Evolutionary conservation across 805 yeast species (phyloP).

Genomic region (Pichia pseudocactophila): DNA sequence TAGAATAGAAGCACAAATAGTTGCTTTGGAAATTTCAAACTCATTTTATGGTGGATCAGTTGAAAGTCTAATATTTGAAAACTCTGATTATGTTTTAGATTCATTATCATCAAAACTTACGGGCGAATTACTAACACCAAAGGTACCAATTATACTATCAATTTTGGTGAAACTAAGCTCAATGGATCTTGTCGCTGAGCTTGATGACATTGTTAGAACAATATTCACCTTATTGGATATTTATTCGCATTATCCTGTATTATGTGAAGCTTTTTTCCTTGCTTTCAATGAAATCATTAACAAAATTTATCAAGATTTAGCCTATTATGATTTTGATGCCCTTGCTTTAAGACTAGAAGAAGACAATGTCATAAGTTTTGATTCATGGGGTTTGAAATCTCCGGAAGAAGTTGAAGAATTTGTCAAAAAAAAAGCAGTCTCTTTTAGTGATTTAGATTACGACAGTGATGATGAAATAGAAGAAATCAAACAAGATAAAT

Average conservation of each 20-base stretch:
- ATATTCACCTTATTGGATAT: constrained; percentile 71
- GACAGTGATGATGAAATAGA: constrained; percentile 13
- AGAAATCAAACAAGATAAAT: constrained; percentile 15
- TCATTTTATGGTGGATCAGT: constrained; percentile 50
- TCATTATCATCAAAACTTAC: constrained; percentile 62
- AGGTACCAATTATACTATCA: constrained; percentile 59
- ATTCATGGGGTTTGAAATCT: constrained; percentile 54
- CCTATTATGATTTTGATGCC: constrained; percentile 19
- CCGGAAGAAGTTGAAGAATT: constrained; percentile 36
- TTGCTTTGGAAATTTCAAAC: constrained; percentile 42
- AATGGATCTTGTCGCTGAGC: constrained; percentile 46
- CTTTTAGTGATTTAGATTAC: constrained; percentile 16
- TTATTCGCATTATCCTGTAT: constrained; percentile 70
- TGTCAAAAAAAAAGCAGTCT: constrained; percentile 30
- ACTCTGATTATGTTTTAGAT: constrained; percentile 76
- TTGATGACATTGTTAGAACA: constrained; percentile 61
- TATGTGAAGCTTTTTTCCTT: constrained; percentile 65
- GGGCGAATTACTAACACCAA: constrained; percentile 63
- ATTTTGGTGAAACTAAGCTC: constrained; percentile 70
- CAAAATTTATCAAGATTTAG: constrained; percentile 36
- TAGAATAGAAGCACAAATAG: constrained; percentile 43
- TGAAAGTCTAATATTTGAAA: constrained; percentile 46
- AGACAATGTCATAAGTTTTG: constrained; percentile 25
- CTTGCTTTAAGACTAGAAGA: constrained; percentile 14
- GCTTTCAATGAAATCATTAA: constrained; percentile 56